Percentiles rank a stretch among this genome's conserved stretches.
phyloP scores from a whole-genome alignment of 371 early-diverging fungal genomes.

The Rhizopus microsporus region DNA sequence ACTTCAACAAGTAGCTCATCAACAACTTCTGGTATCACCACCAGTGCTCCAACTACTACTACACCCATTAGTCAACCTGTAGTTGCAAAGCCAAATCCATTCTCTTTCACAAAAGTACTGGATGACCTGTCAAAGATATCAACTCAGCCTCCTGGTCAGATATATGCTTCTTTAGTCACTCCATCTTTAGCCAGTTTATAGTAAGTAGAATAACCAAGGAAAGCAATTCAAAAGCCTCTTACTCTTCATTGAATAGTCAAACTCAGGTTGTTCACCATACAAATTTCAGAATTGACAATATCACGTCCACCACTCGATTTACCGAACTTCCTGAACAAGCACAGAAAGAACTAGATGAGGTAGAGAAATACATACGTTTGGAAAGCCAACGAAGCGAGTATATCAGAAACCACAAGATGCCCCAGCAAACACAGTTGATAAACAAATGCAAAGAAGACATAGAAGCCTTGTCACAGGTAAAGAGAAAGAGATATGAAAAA shows the following conservation, averaged over 20 bases:
- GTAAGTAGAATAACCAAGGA: slow-evolving; percentile 23
- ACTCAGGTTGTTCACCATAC: slow-evolving; percentile 40
- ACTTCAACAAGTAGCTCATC: slow-evolving; percentile 9
- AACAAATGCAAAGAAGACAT: slow-evolving; percentile 27
- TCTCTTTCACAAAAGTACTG: slow-evolving; percentile 35
- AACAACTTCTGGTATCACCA: not conserved
- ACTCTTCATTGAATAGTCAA: slow-evolving; percentile 23
- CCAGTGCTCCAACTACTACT: slow-evolving; percentile 4
- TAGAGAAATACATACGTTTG: slow-evolving; percentile 39
- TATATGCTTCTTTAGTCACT: slow-evolving; percentile 34
- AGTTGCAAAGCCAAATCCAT: slow-evolving; percentile 30
- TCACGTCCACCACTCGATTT: slow-evolving; percentile 36
- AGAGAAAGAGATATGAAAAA: not conserved
- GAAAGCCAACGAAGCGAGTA: slow-evolving; percentile 45
- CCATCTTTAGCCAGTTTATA: slow-evolving; percentile 28
- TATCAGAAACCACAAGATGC: slow-evolving; percentile 33
- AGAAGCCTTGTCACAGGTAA: slow-evolving; percentile 37
- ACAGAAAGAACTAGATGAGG: slow-evolving; percentile 42
- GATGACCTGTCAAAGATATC: slow-evolving; percentile 30
- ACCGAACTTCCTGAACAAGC: slow-evolving; percentile 49
- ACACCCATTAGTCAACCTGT: not conserved
- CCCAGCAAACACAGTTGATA: slow-evolving; percentile 33
- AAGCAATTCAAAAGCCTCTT: not conserved
- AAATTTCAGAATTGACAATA: slow-evolving; percentile 48
- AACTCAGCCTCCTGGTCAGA: slow-evolving; percentile 32